These are phyloP conservation scores for Pharnaceum exiguum DNA, from an alignment of 148 eudicot species.

Conservation along the genomic window DNA sequence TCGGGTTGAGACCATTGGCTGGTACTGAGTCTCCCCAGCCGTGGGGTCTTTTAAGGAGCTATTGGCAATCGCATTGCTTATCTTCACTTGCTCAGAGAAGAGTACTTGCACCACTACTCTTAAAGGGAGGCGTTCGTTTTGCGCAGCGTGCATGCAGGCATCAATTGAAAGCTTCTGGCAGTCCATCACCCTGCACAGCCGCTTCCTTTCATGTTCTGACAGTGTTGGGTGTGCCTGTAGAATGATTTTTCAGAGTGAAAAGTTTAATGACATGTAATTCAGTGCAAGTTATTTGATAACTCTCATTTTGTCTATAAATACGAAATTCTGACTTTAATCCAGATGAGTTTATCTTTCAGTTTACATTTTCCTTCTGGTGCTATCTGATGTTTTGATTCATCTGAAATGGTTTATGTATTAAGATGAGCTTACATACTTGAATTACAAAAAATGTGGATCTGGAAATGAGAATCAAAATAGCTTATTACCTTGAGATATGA, in stretches of 20 bases:
- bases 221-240: constrained; percentile 90
- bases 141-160: constrained; percentile 99
- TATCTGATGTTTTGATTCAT: too few relatives aligned
- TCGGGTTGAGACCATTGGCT: constrained; percentile 59
- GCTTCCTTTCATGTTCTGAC: constrained; percentile 87
- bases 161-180: constrained; percentile 96
- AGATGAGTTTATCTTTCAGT: neutral
- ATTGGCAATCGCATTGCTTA: constrained; percentile 82
- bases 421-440: too few relatives aligned
- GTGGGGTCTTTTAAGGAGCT: constrained; percentile 50
- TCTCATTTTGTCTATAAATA: neutral
- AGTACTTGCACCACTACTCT: constrained; percentile 93
- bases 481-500: constrained; percentile 99
- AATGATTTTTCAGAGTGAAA: neutral
- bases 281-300: too few relatives aligned
- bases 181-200: constrained; percentile 92
- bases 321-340: neutral
- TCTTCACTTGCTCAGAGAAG: constrained; percentile 91
- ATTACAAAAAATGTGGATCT: too few relatives aligned
- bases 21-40: constrained; percentile 45
- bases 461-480: constrained; percentile 7
- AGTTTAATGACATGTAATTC: too few relatives aligned
- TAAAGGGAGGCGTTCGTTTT: constrained; percentile 87
- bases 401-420: too few relatives aligned
- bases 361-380: too few relatives aligned